A percentile compares a stretch with the other conserved stretches of the same genome.
Conservation (phyloP, 306 rosid species). For the Malus orientalis region DNA sequence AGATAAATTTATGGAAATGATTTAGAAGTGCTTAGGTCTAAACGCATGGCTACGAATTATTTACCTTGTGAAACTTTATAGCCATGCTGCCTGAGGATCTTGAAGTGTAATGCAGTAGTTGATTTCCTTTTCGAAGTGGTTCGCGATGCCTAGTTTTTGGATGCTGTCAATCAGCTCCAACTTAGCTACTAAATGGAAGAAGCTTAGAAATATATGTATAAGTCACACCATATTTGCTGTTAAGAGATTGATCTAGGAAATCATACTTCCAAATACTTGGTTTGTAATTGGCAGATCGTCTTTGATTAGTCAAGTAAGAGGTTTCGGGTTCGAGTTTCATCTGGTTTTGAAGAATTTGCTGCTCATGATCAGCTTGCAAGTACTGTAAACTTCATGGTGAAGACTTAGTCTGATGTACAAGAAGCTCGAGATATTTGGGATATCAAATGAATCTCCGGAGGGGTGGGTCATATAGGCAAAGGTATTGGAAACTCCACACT, state of each 20-base stretch:
- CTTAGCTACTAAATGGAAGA: not conserved
- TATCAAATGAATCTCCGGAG: not conserved
- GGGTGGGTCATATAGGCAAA: not conserved
- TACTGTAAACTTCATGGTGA: not conserved
- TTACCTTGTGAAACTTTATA: conserved; percentile 40
- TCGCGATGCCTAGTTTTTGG: conserved; percentile 37
- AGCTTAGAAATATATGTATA: no score
- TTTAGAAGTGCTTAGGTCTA: not conserved
- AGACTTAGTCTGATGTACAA: not conserved
- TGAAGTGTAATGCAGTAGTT: conserved; percentile 37
- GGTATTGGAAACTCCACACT: no score
- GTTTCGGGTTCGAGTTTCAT: not conserved
- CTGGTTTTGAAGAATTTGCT: not conserved
- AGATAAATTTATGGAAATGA: no score
- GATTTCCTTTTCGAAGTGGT: conserved; percentile 37
- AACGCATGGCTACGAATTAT: no score
- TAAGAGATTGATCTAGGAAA: conserved; percentile 34
- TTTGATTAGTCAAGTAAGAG: not conserved
- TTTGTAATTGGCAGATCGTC: conserved; percentile 49
- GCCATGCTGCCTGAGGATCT: conserved; percentile 43
- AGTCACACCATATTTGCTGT: conserved; percentile 33
- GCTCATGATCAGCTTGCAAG: not conserved
- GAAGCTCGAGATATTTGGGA: not conserved
- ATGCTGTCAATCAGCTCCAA: conserved; percentile 20
- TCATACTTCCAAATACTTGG: conserved; percentile 45